phyloP scores from a whole-genome alignment of 768 basidiomycete genomes.

The Dioszegia hungarica region DNA sequence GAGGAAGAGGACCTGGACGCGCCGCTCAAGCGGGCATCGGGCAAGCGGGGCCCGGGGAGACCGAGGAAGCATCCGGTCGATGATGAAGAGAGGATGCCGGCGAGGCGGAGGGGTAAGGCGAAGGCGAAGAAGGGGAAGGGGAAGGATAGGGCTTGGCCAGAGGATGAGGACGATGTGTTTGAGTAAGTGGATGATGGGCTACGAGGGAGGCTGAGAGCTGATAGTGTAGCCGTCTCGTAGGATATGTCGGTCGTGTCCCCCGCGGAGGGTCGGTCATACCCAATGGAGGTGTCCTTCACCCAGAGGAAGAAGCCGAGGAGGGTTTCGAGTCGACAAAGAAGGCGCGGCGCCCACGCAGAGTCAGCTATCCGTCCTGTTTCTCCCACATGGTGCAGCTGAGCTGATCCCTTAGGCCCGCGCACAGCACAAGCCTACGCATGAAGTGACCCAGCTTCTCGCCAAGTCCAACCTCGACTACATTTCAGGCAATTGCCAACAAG shows the following conservation, averaged over 20 bases:
- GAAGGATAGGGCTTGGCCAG: background rate
- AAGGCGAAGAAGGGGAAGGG: background rate
- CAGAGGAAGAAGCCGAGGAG: background rate
- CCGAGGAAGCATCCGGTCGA: background rate
- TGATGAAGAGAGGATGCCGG: background rate
- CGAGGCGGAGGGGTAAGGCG: background rate
- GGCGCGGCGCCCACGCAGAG: background rate
- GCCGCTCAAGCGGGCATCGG: background rate
- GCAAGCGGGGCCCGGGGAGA: background rate
- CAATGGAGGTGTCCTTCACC: background rate
- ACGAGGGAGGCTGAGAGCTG: background rate
- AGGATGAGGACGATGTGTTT: conserved; percentile 7
- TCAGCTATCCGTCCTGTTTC: background rate
- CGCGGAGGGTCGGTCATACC: conserved; percentile 1
- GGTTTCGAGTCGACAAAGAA: background rate
- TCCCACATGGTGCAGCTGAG: background rate
- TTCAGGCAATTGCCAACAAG: conserved; percentile 61
- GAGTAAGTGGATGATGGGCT: background rate
- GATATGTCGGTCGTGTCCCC: conserved; percentile 2
- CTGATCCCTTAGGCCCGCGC: background rate
- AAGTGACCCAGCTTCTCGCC: conserved; percentile 60
- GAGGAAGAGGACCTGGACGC: conserved; percentile 1
- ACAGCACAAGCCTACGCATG: conserved; percentile 32
- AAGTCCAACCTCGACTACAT: conserved; percentile 84
- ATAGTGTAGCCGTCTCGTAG: background rate